A percentile compares a stretch with the other conserved stretches of the same genome.
phyloP scores from a whole-genome alignment of 768 basidiomycete genomes.

The Collybia mongolica region DNA sequence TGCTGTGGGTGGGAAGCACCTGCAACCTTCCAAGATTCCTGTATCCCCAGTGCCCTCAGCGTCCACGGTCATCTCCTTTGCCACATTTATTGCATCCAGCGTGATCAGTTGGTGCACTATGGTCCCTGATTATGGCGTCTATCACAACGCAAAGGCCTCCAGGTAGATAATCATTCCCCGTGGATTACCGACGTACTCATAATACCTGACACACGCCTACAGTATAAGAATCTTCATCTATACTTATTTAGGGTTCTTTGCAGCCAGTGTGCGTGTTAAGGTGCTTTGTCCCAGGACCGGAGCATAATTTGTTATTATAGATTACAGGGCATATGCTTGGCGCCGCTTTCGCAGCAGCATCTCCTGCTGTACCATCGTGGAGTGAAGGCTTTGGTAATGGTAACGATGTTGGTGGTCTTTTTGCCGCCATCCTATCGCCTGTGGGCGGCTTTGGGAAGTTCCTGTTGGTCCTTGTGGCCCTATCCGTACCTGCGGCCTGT shows the following conservation, averaged over 20 bases:
- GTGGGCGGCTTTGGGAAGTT: constrained; percentile 68
- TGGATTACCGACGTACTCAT: neutral
- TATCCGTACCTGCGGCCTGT: constrained; percentile 73
- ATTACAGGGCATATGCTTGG: constrained; percentile 55
- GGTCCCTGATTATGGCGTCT: constrained; percentile 44
- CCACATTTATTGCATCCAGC: constrained; percentile 35
- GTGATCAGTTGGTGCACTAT: constrained; percentile 41
- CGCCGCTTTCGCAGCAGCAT: constrained; percentile 62
- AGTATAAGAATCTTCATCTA: constrained; percentile 62
- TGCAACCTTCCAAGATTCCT: constrained; percentile 23
- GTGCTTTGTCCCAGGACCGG: neutral
- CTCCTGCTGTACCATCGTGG: constrained; percentile 57
- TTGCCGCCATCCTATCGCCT: constrained; percentile 61
- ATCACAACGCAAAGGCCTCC: constrained; percentile 32
- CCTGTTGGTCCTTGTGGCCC: constrained; percentile 67
- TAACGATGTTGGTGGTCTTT: constrained; percentile 60
- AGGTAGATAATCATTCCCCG: constrained; percentile 17
- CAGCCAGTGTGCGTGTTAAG: constrained; percentile 51
- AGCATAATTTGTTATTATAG: constrained; percentile 23
- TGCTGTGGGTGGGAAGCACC: constrained; percentile 62
- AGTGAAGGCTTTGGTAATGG: constrained; percentile 47
- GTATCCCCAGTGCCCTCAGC: constrained; percentile 24
- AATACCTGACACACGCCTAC: neutral
- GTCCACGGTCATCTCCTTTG: constrained; percentile 31
- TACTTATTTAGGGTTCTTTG: constrained; percentile 62